Base-by-base conservation (phyloP, 345 rosid genomes). In the Mangifera indica region DNA sequence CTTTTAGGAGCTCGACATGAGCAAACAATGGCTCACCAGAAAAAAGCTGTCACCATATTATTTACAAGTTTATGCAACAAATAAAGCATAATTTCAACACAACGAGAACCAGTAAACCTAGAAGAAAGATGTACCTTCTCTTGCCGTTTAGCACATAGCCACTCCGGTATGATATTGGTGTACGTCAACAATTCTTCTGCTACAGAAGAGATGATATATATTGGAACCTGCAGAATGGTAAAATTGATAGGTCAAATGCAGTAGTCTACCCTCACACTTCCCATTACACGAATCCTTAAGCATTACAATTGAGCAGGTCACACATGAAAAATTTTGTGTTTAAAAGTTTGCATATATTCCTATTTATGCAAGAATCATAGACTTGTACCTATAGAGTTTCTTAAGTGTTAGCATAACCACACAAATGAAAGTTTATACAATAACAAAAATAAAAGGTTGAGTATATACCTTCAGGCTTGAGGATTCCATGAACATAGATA, bases 101-200 rank as follows among this genome's bases (percentile, higher is more conserved):
- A 40, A 10, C 17, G 45, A 40, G 20, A n/a, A 62, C 57, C n/a
- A 29, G 70, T 46, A 73, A 78, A 67, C 40, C 60, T 32, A 74
- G 17, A 14, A 69, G 21, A 12, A 71, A 69, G 60, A 78, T 10
- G 55, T 79, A 94, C 97, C 87, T 86, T 89, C 74, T 90, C 90
- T 77, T 90, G 97, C 46, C 90, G 86, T 70, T 83, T 81, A 78
- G 86, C 80, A 77, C 95, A 90, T 26, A 94, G 71, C 98, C 98
- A 92, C 80, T 94, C 96, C 26, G 98, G 98, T 76, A 94, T 77
- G 44, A 83, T 79, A 71, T 86, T 89, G 61, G 87, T 75, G 78
- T 78, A 90, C 34, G 93, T 88, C 84, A 94, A 74, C 68, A 92
- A 74, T 81, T 94, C 97, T 82, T 83, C 87, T 32, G 93, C 98